phyloP scores from a whole-genome alignment of 1,284 basidiomycete species.

The Ustilago loliicola region DNA sequence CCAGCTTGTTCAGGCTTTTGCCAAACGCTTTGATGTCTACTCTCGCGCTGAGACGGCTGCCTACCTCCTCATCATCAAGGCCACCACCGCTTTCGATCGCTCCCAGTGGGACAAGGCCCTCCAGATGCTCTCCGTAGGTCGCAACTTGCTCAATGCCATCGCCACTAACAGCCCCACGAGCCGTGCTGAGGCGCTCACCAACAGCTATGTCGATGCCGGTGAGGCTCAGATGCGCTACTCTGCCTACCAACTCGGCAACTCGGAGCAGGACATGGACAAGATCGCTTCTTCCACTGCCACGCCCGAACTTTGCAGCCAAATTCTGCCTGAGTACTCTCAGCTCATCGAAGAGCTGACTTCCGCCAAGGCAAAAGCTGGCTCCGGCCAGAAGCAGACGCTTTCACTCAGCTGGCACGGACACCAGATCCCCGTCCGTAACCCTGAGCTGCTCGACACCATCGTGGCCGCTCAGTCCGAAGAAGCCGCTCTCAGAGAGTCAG shows the following conservation, averaged over 20 bases:
- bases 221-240: slow-evolving; percentile 92
- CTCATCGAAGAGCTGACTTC: slow-evolving; percentile 74
- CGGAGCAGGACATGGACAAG: slow-evolving; percentile 84
- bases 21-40: slow-evolving; percentile 49
- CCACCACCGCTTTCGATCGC: slow-evolving; percentile 72
- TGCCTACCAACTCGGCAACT: slow-evolving; percentile 81
- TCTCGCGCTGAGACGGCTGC: slow-evolving; percentile 69
- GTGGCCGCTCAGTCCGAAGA: slow-evolving; percentile 86
- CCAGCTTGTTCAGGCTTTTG: slow-evolving; percentile 79
- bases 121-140: slow-evolving; percentile 82
- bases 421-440: slow-evolving; percentile 86
- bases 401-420: slow-evolving; percentile 84
- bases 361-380: slow-evolving; percentile 64
- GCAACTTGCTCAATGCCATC: slow-evolving; percentile 80
- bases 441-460: slow-evolving; percentile 90
- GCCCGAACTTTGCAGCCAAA: slow-evolving; percentile 74
- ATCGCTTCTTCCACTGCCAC: slow-evolving; percentile 78
- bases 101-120: slow-evolving; percentile 82
- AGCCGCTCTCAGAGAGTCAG: slow-evolving; percentile 69
- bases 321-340: slow-evolving; percentile 78
- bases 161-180: slow-evolving; percentile 80
- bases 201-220: slow-evolving; percentile 85
- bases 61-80: slow-evolving; percentile 78
- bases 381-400: slow-evolving; percentile 72
- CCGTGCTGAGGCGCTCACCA: slow-evolving; percentile 88